Evolutionary conservation across 352 stramenopile genomes (phyloP), one percentile per base, ranked within the genome.

Genomic region (Globisporangium viniferum): DNA sequence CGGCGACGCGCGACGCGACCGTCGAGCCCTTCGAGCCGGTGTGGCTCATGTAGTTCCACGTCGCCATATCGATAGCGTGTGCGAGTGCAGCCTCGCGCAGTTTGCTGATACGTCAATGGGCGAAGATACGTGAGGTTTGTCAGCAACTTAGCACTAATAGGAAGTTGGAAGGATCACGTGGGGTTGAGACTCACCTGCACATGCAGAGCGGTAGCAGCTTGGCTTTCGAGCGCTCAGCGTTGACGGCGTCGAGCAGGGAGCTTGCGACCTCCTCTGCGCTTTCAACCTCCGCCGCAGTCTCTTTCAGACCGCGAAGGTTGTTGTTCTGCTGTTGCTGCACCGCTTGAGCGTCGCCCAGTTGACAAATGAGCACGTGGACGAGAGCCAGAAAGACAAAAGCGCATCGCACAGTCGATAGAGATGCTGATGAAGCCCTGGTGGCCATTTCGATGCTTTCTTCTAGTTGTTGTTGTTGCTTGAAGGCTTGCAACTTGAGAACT

Each of bases 41-140:
- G 66, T 80, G 74, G 48, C 44, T 61, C 71, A 79, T 77, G 39
- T 66, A 77, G 62, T 73, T 69, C 31, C 68, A 48, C 6, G 14
- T 68, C 5, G 73, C 73, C 60, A 73, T 68, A 61, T 79, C 73
- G 9, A 51, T 44, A 14, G 62, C 62, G 63, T 74, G 68, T 3
- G 59, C 15, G 24, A 68, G 49, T 2, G 67, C 67, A 14, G 72
- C 69, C 31, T n/a, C 54, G n/a, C 68, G 60, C 15, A 75, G 49
- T 58, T 73, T 69, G 36, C 54, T 59, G 46, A 15, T 9, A 9
- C 7, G 5, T 5, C 44, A 20, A 49, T 22, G 44, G n/a, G 44
- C 2, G 1, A 22, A 49, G 22, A 10, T 6, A 22, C 8, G 2
- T 20, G 15, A 49, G 18, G 3, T n/a, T 22, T 5, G 14, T 22